These are phyloP conservation scores for Pichia sp. DNA, from an alignment of 1,139 yeast genomes.

Conservation along the genomic window DNA sequence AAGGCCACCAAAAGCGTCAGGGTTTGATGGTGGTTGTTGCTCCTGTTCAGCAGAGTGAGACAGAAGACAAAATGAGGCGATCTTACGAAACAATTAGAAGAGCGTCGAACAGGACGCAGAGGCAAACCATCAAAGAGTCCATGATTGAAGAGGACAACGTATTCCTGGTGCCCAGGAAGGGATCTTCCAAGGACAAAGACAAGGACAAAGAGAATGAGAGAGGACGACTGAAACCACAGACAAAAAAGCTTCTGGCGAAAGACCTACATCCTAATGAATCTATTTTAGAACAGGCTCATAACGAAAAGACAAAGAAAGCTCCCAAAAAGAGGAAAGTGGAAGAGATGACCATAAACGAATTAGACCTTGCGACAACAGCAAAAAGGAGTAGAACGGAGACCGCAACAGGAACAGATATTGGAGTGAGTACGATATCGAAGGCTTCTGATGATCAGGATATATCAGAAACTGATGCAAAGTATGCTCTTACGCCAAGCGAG, in stretches of 20 bases:
- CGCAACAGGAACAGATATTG: background rate
- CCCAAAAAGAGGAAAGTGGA: background rate
- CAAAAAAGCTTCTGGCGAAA: background rate
- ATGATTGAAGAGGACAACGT: conserved; percentile 3
- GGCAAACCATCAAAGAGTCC: conserved; percentile 6
- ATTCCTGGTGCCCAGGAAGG: conserved; percentile 2
- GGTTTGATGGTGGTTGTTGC: background rate
- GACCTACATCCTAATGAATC: conserved; percentile 4
- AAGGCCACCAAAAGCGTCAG: background rate
- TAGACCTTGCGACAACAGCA: background rate
- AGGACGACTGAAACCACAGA: background rate
- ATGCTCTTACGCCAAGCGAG: conserved; percentile 44
- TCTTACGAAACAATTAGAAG: background rate
- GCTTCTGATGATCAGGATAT: conserved; percentile 11
- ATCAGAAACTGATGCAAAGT: conserved; percentile 12
- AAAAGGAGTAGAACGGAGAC: conserved; percentile 6
- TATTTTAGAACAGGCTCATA: conserved; percentile 9
- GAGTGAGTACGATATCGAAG: conserved; percentile 5
- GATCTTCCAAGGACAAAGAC: background rate
- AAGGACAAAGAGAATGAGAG: conserved; percentile 1
- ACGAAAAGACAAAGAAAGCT: background rate
- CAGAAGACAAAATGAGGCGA: background rate
- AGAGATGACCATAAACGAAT: background rate
- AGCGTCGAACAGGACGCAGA: background rate
- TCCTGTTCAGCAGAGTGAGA: background rate